Conservation (phyloP, 1,284 basidiomycete species). For the Cryptococcus neoformans region DNA sequence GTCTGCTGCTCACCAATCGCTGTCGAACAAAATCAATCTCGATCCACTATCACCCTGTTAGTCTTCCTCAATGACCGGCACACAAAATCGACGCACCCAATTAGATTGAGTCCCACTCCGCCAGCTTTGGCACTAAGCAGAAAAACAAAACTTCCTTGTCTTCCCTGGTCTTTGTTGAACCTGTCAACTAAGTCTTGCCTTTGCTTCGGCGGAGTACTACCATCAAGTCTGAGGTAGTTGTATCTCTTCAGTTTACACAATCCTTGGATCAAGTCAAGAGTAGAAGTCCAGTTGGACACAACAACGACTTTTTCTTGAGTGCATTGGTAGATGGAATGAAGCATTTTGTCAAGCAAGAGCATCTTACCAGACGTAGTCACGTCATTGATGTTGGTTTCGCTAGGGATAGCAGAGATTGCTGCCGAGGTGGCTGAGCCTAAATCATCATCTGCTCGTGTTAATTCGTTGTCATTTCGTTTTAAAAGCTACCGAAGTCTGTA, state of each 20-base stretch:
- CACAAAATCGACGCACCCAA: conserved; percentile 50
- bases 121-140: conserved; percentile 93
- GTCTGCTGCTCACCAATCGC: conserved; percentile 69
- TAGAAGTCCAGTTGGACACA: conserved; percentile 85
- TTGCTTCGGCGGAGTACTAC: conserved; percentile 73
- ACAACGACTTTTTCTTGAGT: conserved; percentile 92
- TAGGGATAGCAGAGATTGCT: conserved; percentile 66
- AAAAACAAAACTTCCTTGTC: conserved; percentile 63
- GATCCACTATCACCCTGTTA: conserved; percentile 59
- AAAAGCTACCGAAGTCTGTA: conserved; percentile 55
- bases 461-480: conserved; percentile 57
- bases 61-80: background rate
- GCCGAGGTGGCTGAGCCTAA: conserved; percentile 52
- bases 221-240: conserved; percentile 82
- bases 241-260: conserved; percentile 75
- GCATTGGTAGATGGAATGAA: conserved; percentile 60
- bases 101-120: conserved; percentile 91
- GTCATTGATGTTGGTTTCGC: conserved; percentile 61
- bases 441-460: conserved; percentile 10
- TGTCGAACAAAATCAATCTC: conserved; percentile 73
- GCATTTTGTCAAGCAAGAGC: conserved; percentile 67
- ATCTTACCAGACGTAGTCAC: conserved; percentile 80
- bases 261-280: conserved; percentile 85
- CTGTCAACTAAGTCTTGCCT: conserved; percentile 58
- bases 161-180: conserved; percentile 38